phyloP scores from a whole-genome alignment of 495 filamentous ascomycete species.

The Mycothermus thermophilus region DNA sequence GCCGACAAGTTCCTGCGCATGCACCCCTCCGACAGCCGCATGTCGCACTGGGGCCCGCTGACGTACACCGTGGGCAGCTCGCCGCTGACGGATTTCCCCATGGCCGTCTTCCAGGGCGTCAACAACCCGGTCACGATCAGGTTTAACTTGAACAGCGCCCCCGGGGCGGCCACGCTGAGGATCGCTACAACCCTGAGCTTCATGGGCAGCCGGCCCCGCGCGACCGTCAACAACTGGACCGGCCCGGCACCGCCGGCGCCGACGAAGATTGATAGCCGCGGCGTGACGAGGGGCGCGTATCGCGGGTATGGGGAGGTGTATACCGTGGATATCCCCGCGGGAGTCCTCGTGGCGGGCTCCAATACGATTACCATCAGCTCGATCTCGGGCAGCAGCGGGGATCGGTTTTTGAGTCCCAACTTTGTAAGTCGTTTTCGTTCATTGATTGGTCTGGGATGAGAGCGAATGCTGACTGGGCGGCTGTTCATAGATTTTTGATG shows the following conservation, averaged over 20 bases:
- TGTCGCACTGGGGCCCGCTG: conserved; percentile 42
- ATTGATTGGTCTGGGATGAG: not conserved
- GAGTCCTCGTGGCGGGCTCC: conserved; percentile 40
- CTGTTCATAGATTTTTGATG: conserved; percentile 48
- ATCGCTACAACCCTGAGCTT: conserved; percentile 53
- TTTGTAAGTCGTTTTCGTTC: conserved; percentile 34
- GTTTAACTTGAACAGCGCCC: conserved; percentile 39
- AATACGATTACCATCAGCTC: conserved; percentile 53
- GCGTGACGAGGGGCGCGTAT: conserved; percentile 52
- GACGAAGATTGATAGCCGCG: conserved; percentile 48
- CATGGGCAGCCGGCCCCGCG: conserved; percentile 37
- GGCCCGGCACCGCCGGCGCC: conserved; percentile 39
- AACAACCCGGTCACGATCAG: conserved; percentile 50
- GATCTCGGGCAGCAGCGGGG: conserved; percentile 44
- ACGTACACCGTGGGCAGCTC: conserved; percentile 48
- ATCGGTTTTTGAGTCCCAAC: conserved; percentile 43
- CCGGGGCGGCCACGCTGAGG: conserved; percentile 40
- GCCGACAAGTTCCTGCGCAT: conserved; percentile 50
- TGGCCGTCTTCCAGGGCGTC: conserved; percentile 49
- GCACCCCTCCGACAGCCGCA: conserved; percentile 51
- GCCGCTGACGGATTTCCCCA: conserved; percentile 40
- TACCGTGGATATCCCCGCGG: conserved; percentile 39
- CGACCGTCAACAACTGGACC: conserved; percentile 38
- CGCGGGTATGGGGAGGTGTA: conserved; percentile 49
- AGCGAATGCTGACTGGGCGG: not conserved